A percentile compares a stretch with the other conserved stretches of the same genome.
phyloP scores from a whole-genome alignment of 2,329 filamentous ascomycete species.

The Pestalotiopsis sp. region DNA sequence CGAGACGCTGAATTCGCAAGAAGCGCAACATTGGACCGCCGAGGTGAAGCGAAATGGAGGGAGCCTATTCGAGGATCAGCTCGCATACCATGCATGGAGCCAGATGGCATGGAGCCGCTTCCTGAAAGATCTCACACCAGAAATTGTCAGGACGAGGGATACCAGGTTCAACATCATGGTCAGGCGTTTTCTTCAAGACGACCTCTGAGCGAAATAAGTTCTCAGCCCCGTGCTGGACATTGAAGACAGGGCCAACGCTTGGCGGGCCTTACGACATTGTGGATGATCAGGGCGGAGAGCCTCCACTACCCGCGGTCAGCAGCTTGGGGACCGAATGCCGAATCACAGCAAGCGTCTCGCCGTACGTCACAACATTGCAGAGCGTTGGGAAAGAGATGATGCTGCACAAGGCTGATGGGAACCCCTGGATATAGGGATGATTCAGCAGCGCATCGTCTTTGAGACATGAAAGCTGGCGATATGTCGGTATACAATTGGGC shows the following conservation, averaged over 20 bases:
- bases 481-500: too few relatives aligned
- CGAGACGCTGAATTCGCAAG: slow-evolving; percentile 25
- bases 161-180: slow-evolving; percentile 39
- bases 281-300: background rate
- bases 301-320: background rate
- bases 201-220: slow-evolving; percentile 14
- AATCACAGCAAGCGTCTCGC: background rate
- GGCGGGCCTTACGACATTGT: background rate
- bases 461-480: too few relatives aligned
- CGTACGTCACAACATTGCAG: background rate
- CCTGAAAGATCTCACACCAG: slow-evolving; percentile 32
- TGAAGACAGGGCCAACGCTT: background rate
- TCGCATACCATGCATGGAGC: slow-evolving; percentile 39
- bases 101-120: slow-evolving; percentile 37
- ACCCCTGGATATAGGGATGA: too few relatives aligned
- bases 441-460: too few relatives aligned
- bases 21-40: slow-evolving; percentile 29
- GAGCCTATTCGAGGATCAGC: slow-evolving; percentile 34
- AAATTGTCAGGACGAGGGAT: slow-evolving; percentile 29
- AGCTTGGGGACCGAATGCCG: background rate
- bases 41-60: slow-evolving; percentile 32
- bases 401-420: too few relatives aligned
- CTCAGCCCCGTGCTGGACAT: background rate
- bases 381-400: background rate
- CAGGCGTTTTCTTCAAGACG: slow-evolving; percentile 22